A percentile compares a stretch with the other conserved stretches of the same genome.
phyloP scores from a whole-genome alignment of 345 rosid genomes.

The Boechera divaricarpa region DNA sequence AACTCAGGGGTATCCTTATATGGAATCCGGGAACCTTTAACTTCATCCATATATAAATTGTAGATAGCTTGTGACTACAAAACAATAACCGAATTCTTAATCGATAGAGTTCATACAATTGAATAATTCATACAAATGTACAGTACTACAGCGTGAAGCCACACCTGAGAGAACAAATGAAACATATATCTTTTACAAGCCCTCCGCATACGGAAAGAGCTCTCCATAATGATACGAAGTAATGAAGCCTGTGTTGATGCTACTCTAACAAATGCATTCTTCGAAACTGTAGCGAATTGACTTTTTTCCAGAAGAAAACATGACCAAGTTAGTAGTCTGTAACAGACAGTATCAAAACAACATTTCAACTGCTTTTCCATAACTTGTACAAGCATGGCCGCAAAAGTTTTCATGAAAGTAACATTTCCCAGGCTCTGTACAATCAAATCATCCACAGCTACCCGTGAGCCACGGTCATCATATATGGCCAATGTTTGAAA shows the following conservation, averaged over 20 bases:
- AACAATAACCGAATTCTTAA: constrained; percentile 24
- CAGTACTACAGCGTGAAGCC: background rate
- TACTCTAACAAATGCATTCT: constrained; percentile 75
- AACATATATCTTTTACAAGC: constrained; percentile 73
- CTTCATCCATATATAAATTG: constrained; percentile 64
- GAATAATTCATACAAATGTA: background rate
- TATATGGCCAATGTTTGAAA: constrained; percentile 72
- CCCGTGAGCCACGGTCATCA: constrained; percentile 81
- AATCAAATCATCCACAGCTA: constrained; percentile 79
- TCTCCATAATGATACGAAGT: constrained; percentile 64
- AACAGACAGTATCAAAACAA: constrained; percentile 65
- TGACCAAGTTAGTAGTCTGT: constrained; percentile 85
- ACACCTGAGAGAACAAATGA: constrained; percentile 84
- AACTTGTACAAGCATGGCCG: constrained; percentile 77
- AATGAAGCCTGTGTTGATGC: constrained; percentile 78
- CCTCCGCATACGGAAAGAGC: constrained; percentile 70
- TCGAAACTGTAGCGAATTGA: constrained; percentile 74
- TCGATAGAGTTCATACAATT: background rate
- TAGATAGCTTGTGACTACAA: constrained; percentile 71
- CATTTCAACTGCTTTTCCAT: constrained; percentile 81
- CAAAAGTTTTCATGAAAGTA: constrained; percentile 83
- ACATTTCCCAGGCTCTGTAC: constrained; percentile 58
- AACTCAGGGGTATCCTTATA: constrained; percentile 76
- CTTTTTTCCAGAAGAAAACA: constrained; percentile 74
- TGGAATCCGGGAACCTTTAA: constrained; percentile 70